Base-by-base conservation (phyloP, 108 stramenopile genomes). In the Nitzschia sp. region DNA sequence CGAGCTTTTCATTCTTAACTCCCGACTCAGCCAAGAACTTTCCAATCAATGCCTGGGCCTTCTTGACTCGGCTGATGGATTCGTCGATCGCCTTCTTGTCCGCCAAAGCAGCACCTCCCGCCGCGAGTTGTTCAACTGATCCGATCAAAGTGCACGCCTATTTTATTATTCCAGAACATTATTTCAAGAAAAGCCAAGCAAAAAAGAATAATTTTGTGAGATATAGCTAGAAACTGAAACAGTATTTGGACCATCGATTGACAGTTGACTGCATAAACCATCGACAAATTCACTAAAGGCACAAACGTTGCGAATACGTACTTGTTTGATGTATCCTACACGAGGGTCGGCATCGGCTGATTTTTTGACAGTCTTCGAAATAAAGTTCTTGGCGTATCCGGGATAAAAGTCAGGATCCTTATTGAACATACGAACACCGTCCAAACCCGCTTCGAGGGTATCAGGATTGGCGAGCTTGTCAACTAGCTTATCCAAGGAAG, bases 311-410 rank as follows among this genome's bases (percentile, higher is more conserved):
- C 28, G 9, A 31, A 0, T 31, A 36, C 38, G 38, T 30, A 62
- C 60, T 54, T 68, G 67, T 31, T 66, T 56, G 53, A 77, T 67
- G 71, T 77, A 77, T 72, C 79, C 79, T 5, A 80, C 79, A 16
- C 73, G 54, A 13, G 64, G 47, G 45, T 75, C 73, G 17, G 26
- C 9, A 45, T 71, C 79, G 22, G 74, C 50, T 57, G 50, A 32
- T 13, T 75, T 75, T 70, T 76, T 75, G 54, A 75, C 65, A 6
- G 74, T 28, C 45, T 80, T 80, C 15, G 25, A 15, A 30, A 80
- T 57, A 36, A 67, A 80, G 50, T 80, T 80, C 45, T 45, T 56
- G 34, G 79, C 63, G 54, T 80, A 76, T 52, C 62, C 63, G 22
- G 23, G 34, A 74, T 80, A 76, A 47, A 80, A 80, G 36, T 38